Conservation (phyloP, 1,139 yeast species). For the Taphrina confusa region DNA sequence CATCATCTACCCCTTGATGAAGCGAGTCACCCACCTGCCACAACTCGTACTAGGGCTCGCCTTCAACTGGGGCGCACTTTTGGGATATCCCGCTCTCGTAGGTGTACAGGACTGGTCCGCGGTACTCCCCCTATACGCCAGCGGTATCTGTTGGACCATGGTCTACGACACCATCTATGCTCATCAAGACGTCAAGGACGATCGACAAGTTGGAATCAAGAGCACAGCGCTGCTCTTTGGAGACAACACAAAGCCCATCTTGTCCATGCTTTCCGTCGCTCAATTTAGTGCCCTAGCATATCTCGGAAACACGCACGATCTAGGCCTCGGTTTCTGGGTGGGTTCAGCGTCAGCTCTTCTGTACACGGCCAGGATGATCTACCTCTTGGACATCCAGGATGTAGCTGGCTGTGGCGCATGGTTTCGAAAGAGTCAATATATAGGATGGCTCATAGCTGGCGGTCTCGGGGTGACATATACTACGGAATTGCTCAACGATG, state of each 20-base stretch:
- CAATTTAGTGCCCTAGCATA: constrained; percentile 53
- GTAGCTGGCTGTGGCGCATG: constrained; percentile 24
- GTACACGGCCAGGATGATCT: constrained; percentile 25
- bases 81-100: constrained; percentile 97
- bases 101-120: constrained; percentile 60
- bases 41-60: constrained; percentile 77
- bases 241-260: constrained; percentile 65
- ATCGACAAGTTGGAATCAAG: constrained; percentile 83
- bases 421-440: constrained; percentile 24
- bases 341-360: constrained; percentile 21
- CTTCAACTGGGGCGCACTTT: constrained; percentile 91
- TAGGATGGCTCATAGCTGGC: constrained; percentile 31
- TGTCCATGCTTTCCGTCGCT: constrained; percentile 61
- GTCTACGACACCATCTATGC: constrained; percentile 95
- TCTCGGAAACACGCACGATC: background rate
- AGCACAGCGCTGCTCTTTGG: constrained; percentile 97
- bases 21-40: constrained; percentile 92
- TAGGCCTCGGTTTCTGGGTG: constrained; percentile 11
- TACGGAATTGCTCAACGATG: background rate
- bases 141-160: constrained; percentile 91
- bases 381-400: constrained; percentile 14
- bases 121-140: constrained; percentile 72
- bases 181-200: constrained; percentile 92
- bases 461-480: constrained; percentile 21
- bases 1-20: constrained; percentile 85